Percentiles rank a stretch among this genome's conserved stretches.
These are phyloP conservation scores for Ceratobasidium sp. DNA, from an alignment of 1,284 basidiomycete species.

Conservation along the genomic window DNA sequence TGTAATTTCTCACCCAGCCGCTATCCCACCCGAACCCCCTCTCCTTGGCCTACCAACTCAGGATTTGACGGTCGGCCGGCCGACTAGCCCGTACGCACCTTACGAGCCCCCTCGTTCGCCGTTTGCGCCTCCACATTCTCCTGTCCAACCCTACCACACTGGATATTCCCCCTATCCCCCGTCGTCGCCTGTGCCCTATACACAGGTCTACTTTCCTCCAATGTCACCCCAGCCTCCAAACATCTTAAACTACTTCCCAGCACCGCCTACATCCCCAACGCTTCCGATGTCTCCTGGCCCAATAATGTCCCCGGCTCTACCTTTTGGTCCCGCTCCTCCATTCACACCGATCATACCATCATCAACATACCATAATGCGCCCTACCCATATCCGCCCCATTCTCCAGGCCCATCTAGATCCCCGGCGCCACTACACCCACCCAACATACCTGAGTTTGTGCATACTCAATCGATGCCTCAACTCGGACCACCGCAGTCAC, in stretches of 20 bases:
- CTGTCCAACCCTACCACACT: conserved; percentile 4
- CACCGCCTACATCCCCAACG: conserved; percentile 42
- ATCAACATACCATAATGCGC: conserved; percentile 45
- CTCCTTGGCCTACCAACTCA: conserved; percentile 14
- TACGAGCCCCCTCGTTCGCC: conserved; percentile 35
- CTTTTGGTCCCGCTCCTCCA: conserved; percentile 10
- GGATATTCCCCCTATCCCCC: conserved; percentile 36
- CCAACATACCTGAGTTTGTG: background rate
- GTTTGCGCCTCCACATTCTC: conserved; percentile 21
- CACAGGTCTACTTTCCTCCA: conserved; percentile 40
- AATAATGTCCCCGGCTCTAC: conserved; percentile 5
- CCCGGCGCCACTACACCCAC: conserved; percentile 33
- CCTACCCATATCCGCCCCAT: conserved; percentile 51
- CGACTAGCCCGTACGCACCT: conserved; percentile 42
- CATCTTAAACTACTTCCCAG: conserved; percentile 41
- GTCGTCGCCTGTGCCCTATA: conserved; percentile 40
- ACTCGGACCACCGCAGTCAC: background rate
- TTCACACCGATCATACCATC: conserved; percentile 30
- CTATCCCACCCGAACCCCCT: conserved; percentile 51
- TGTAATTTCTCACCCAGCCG: conserved; percentile 65
- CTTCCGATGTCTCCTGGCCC: conserved; percentile 44
- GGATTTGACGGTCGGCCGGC: background rate
- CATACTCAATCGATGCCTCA: conserved; percentile 20
- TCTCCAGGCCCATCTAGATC: conserved; percentile 47
- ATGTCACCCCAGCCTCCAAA: conserved; percentile 44